Percentiles rank a stretch among this genome's conserved stretches.
These are phyloP conservation scores for Aspergillus sergii DNA, from an alignment of 2,329 filamentous ascomycete species.

Conservation along the genomic window DNA sequence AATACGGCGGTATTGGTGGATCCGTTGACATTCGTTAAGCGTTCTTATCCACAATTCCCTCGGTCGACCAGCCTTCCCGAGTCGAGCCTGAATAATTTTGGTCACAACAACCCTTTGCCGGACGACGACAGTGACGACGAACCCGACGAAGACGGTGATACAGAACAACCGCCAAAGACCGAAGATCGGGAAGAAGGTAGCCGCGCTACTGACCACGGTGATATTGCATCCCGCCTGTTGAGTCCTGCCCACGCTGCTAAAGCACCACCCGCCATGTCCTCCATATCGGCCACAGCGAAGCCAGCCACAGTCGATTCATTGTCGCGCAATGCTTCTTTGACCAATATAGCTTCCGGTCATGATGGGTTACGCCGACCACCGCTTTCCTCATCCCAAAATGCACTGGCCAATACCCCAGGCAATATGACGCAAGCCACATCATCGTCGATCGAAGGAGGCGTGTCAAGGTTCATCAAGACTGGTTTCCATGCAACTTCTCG, in stretches of 20 bases:
- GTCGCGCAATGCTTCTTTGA: conserved; percentile 40
- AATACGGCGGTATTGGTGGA: conserved; percentile 40
- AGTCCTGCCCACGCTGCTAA: conserved; percentile 45
- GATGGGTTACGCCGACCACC: conserved; percentile 35
- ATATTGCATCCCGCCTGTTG: conserved; percentile 41
- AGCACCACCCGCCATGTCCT: conserved; percentile 52
- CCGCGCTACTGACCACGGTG: conserved; percentile 34
- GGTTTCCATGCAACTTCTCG: conserved; percentile 35
- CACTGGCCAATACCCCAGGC: conserved; percentile 29
- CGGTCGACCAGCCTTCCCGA: conserved; percentile 44
- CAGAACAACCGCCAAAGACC: conserved; percentile 15
- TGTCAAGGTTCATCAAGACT: conserved; percentile 47
- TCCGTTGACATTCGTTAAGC: conserved; percentile 45
- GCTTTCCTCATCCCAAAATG: conserved; percentile 32
- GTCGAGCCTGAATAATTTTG: conserved; percentile 36
- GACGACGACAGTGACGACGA: conserved; percentile 27
- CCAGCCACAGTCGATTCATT: conserved; percentile 37
- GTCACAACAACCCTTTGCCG: conserved; percentile 24
- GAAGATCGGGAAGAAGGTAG: conserved; percentile 24
- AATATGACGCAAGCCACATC: conserved; percentile 43
- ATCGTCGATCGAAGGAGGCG: conserved; percentile 52
- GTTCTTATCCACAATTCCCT: conserved; percentile 40
- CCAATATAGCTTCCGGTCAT: conserved; percentile 38
- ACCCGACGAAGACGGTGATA: conserved; percentile 18
- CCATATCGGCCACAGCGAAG: conserved; percentile 49